Base-by-base conservation (phyloP, 176 grass and related monocot genomes). In the Puya raimondii region DNA sequence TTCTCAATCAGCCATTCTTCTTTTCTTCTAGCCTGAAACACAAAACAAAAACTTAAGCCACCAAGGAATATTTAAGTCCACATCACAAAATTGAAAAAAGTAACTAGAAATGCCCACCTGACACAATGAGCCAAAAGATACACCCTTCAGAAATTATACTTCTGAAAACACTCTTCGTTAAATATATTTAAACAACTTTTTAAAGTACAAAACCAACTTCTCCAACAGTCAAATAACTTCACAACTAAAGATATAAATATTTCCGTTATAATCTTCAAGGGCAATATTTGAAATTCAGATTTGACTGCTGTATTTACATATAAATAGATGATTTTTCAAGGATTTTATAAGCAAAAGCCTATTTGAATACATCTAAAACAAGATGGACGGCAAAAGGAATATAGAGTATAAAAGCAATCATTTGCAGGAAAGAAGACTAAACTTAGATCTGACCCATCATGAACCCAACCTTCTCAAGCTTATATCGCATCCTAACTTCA, bases 1-100 rank as follows among this genome's bases (percentile, higher is more conserved):
- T 93, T 93, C 63, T 93, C 90, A 64, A 89, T 93, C 58, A 93
- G 14, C 90, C 86, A 93, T 70, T 81, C 86, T 67, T 93, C 90
- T 76, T 93, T 93, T 73, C 86, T 84, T 79, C 89, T 93, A 11
- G 86, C 90, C 85, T 85, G 56, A 51, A 91, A n/a, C 49, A 29
- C 15, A 29, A 10, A 3, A 63, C 14, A 63, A 9, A 59, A n/a
- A 59, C 54, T 20, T 59, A 59, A 17, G 54, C 20, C 20, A 10
- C n/a, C n/a, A 59, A 59, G 20, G 15, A 21, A 9, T 59, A 59
- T 15, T 59, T 59, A 18, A 59, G 54, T 59, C n/a, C 20, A 4
- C 52, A n/a, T 59, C 15, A 59, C 54, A 59, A 18, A n/a, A 7
- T 56, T 56, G 54, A 59, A 59, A 20, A 59, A 18, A 59, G 54